These are phyloP conservation scores for Jaltomata sinuosa DNA, from an alignment of 257 asterid genomes.

Conservation along the genomic window DNA sequence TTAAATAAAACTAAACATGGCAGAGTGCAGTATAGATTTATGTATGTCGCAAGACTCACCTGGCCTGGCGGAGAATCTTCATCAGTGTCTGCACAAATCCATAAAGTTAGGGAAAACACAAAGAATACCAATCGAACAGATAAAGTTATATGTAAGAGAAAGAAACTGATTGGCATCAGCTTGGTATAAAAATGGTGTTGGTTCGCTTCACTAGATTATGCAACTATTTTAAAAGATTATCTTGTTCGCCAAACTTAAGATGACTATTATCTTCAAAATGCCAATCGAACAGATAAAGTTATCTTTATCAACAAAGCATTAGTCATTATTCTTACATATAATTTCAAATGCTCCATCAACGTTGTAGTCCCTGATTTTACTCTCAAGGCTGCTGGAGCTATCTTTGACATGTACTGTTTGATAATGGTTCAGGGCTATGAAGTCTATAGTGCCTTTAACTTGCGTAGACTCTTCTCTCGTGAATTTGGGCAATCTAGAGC, in stretches of 20 bases:
- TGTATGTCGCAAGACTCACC: neutral
- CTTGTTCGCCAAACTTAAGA: neutral
- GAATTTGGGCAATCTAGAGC: slow-evolving; percentile 40
- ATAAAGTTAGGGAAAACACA: neutral
- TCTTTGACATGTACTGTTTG: slow-evolving; percentile 18
- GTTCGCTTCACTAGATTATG: neutral
- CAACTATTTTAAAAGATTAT: neutral
- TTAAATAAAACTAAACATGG: slow-evolving; percentile 3
- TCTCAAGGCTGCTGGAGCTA: slow-evolving; percentile 5
- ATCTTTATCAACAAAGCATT: neutral
- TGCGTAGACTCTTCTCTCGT: slow-evolving; percentile 29
- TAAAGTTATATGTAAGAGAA: neutral
- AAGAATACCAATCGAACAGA: too few relatives aligned
- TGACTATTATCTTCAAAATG: neutral
- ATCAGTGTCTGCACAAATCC: neutral
- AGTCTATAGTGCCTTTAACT: slow-evolving; percentile 51
- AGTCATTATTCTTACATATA: neutral
- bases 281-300: neutral
- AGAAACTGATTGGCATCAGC: neutral
- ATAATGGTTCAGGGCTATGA: slow-evolving; percentile 49
- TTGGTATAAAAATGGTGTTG: neutral
- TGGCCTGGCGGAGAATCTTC: neutral
- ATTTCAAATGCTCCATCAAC: slow-evolving; percentile 13
- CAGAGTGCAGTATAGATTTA: neutral
- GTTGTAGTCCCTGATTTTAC: slow-evolving; percentile 11